Conservation (phyloP, 495 filamentous ascomycete species). For the Hyphodiscus hymeniophilus region DNA sequence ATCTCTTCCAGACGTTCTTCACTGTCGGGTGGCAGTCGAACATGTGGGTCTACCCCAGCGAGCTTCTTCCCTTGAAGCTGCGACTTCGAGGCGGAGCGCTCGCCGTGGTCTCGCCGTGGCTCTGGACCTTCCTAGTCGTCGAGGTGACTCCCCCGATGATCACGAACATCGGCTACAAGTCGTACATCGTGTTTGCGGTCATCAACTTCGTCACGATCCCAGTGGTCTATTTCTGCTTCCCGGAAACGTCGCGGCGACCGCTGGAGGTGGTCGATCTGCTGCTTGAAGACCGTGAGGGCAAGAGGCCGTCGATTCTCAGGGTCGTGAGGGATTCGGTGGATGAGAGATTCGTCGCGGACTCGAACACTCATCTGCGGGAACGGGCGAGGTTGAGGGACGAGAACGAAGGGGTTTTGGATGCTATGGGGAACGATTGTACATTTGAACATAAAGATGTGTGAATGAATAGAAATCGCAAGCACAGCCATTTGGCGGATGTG, state of each 20-base stretch:
- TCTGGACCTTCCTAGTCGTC: slow-evolving; percentile 50
- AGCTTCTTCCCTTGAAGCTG: slow-evolving; percentile 65
- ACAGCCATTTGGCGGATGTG: too few species aligned
- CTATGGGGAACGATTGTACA: too few species aligned
- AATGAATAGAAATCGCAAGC: too few species aligned
- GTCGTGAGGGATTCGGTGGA: slow-evolving; percentile 36
- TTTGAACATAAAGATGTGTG: too few species aligned
- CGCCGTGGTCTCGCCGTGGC: slow-evolving; percentile 48
- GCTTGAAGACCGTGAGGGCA: slow-evolving; percentile 41
- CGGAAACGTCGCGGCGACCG: slow-evolving; percentile 61
- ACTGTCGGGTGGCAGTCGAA: slow-evolving; percentile 63
- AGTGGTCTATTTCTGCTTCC: slow-evolving; percentile 63
- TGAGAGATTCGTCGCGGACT: background rate
- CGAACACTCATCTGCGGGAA: background rate
- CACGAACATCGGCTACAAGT: slow-evolving; percentile 56
- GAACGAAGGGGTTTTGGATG: background rate
- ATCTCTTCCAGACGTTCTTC: slow-evolving; percentile 29
- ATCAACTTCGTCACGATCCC: slow-evolving; percentile 64
- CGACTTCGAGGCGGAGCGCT: slow-evolving; percentile 64
- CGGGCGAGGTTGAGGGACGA: background rate
- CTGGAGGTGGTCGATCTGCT: slow-evolving; percentile 68
- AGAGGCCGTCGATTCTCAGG: slow-evolving; percentile 43
- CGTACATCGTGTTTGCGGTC: slow-evolving; percentile 72
- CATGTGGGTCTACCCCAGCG: slow-evolving; percentile 64
- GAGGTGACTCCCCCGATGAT: slow-evolving; percentile 66